Percentiles rank a stretch among this genome's conserved stretches.
These are phyloP conservation scores for Phanerochaete carnosa DNA, from an alignment of 768 basidiomycete species.

Conservation along the genomic window DNA sequence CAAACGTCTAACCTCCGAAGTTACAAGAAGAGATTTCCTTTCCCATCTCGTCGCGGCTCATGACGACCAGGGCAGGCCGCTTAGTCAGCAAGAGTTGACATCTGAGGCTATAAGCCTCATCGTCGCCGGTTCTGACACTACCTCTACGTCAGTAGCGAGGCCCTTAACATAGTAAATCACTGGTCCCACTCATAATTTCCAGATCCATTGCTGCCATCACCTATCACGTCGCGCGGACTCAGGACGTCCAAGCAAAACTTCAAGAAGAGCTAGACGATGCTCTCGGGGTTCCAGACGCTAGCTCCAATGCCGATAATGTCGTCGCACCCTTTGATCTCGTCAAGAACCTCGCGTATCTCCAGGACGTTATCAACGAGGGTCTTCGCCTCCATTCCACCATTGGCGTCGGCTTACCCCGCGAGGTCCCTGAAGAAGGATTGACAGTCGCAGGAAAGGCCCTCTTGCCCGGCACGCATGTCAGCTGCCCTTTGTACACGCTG, in stretches of 20 bases:
- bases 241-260: constrained; percentile 3
- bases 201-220: constrained; percentile 7
- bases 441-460: constrained; percentile 18
- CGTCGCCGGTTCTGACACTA: constrained; percentile 17
- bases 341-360: constrained; percentile 23
- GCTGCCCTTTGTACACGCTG: constrained; percentile 24
- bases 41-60: constrained; percentile 10
- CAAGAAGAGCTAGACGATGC: constrained; percentile 10
- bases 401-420: constrained; percentile 26
- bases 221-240: constrained; percentile 7
- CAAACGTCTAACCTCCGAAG: constrained; percentile 2
- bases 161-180: not conserved
- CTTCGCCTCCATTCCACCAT: constrained; percentile 29
- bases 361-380: constrained; percentile 30
- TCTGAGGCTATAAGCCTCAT: constrained; percentile 12
- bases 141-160: constrained; percentile 4
- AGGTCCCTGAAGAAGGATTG: constrained; percentile 24
- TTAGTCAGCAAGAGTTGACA: constrained; percentile 9
- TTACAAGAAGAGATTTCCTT: constrained; percentile 8
- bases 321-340: constrained; percentile 7
- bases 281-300: constrained; percentile 1
- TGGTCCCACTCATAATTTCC: not conserved
- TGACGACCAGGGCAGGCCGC: constrained; percentile 13
- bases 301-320: not conserved
- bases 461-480: constrained; percentile 22